phyloP scores from a whole-genome alignment of 2,329 filamentous ascomycete species.

The Paramyrothecium sp. region DNA sequence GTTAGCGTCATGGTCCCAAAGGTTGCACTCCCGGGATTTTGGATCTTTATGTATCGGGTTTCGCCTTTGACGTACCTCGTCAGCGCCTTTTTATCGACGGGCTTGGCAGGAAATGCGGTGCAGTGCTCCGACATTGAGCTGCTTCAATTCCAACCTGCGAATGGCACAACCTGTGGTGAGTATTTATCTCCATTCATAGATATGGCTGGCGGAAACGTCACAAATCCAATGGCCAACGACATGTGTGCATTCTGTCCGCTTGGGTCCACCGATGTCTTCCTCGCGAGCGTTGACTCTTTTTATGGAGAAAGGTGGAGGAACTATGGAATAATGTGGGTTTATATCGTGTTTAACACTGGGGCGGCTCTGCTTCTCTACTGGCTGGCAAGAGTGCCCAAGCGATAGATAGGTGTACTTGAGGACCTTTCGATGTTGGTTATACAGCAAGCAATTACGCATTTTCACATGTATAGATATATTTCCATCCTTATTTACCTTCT shows the following conservation, averaged over 20 bases:
- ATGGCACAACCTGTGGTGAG: constrained; percentile 9
- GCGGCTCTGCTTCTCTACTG: neutral
- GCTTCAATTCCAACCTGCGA: constrained; percentile 9
- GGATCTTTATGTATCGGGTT: constrained; percentile 18
- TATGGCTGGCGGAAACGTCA: constrained; percentile 9
- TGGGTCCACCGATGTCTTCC: neutral
- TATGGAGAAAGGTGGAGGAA: neutral
- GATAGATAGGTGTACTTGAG: no score
- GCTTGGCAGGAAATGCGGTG: constrained; percentile 8
- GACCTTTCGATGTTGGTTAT: no score
- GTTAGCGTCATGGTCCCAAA: constrained; percentile 61
- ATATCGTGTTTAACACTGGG: neutral
- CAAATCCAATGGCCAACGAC: neutral
- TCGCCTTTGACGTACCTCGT: constrained; percentile 8
- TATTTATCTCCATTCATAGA: constrained; percentile 10
- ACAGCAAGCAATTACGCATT: no score
- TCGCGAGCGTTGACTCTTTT: neutral
- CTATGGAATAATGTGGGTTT: neutral
- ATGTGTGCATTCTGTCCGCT: neutral
- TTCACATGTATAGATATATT: no score
- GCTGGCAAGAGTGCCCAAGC: constrained; percentile 4
- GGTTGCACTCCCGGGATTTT: constrained; percentile 8
- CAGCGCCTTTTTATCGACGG: neutral
- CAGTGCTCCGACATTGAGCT: constrained; percentile 11
- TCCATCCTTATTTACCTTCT: no score